Evolutionary conservation across 2,329 filamentous ascomycete genomes (phyloP), one percentile per base, ranked within the genome.

Genomic region (Colletotrichum liriopes): DNA sequence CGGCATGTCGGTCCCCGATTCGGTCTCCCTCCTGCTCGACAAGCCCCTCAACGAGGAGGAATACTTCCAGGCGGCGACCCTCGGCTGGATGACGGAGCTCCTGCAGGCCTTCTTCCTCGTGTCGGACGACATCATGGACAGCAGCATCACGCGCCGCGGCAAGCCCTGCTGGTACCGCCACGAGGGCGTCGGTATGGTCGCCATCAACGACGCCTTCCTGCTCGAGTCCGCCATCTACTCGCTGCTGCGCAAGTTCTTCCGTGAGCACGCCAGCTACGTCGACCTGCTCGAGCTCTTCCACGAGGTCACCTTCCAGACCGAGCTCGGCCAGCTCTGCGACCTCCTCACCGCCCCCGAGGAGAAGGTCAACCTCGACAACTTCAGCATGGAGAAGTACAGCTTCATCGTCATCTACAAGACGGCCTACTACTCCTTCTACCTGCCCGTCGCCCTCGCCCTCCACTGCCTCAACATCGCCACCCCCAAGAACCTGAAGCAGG

Each of bases 351-450:
- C 96, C 47, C 96, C 96, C 52, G 96, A 99, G 86, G 95, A 98
- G 82, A 88, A 92, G 74, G 93, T 98, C 79, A 92, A 98, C 85
- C 92, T 99, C 75, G 88, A 94, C 88, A 98, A 98, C 87, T 99
- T 99, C 89, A 95, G 92, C 83, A 88, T 98, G 84, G 90, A 95
- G 74, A 99, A 98, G 89, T 98, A 98, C 88, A 92, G 88, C 78
- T 99, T 98, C 89, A 99, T 99, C 80, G 96, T 99, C 86, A 94
- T 97, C 85, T 98, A 97, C 92, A 99, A 99, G 91, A 99, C 96
- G 32, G 95, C 96, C 63, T 99, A 97, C 88, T 99, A 99, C 89
- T 97, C 93, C 80, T 99, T 99, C 89, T 98, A 98, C 86, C 93
- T 99, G 18, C 96, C 96, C 71, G 95, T 99, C 67, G 96, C 95